Conservation (phyloP, 192 early-diverging fungal species). For the Mortierella claussenii region DNA sequence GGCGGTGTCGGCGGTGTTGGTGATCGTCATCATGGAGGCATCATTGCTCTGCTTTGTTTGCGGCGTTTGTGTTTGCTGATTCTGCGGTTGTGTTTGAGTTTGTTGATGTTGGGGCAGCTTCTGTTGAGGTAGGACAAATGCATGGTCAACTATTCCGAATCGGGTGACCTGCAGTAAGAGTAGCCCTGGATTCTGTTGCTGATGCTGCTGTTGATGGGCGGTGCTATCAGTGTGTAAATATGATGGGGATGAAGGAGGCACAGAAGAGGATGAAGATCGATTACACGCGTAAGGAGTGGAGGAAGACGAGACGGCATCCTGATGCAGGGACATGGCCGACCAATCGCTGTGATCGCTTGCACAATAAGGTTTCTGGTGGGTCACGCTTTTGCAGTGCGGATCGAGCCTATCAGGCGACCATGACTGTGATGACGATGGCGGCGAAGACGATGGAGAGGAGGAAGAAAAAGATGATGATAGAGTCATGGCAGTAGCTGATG, state of each 20-base stretch:
- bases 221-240: too few relatives aligned
- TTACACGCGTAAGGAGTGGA: background rate
- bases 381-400: background rate
- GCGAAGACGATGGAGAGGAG: background rate
- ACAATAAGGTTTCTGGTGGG: conserved; percentile 25
- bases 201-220: background rate
- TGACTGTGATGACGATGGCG: background rate
- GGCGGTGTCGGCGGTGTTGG: background rate
- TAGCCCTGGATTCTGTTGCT: conserved; percentile 5
- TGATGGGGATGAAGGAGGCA: background rate
- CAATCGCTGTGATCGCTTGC: conserved; percentile 8
- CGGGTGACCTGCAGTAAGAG: conserved; percentile 41
- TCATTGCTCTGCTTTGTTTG: too few relatives aligned
- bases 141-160: conserved; percentile 43
- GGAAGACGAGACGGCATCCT: background rate
- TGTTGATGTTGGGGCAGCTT: too few relatives aligned
- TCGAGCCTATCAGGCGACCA: background rate
- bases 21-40: too few relatives aligned
- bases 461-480: background rate
- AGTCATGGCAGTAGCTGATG: background rate
- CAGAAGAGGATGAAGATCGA: conserved; percentile 6
- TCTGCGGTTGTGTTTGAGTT: background rate
- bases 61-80: too few relatives aligned
- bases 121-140: conserved; percentile 20
- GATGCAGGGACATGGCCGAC: background rate